Conservation (phyloP, 2,329 filamentous ascomycete species). For the Ophiostoma ips region DNA sequence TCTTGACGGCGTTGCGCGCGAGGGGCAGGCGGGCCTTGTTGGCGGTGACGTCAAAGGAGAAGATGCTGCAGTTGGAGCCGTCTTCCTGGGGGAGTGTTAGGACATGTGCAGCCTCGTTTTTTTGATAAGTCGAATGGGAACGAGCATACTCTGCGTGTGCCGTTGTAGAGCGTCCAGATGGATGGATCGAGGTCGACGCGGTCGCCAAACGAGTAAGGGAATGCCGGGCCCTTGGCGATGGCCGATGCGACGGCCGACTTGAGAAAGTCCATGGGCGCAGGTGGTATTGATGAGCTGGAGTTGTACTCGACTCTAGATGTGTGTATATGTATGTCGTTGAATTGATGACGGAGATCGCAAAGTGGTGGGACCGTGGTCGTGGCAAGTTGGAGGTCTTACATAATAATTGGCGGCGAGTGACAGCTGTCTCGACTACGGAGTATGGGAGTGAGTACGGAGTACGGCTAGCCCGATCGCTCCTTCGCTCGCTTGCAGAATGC, state of each 20-base stretch:
- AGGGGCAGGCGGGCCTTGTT: conserved; percentile 73
- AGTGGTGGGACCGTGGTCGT: no score
- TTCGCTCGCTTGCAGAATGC: no score
- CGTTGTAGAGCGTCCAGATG: conserved; percentile 94
- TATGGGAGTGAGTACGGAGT: no score
- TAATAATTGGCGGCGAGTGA: no score
- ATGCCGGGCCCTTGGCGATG: conserved; percentile 86
- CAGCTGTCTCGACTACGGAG: no score
- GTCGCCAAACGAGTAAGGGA: conserved; percentile 87
- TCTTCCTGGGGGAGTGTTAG: conserved; percentile 54
- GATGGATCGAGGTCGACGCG: conserved; percentile 83
- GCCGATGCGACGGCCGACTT: conserved; percentile 95
- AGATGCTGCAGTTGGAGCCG: conserved; percentile 86
- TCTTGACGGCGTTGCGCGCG: conserved; percentile 86
- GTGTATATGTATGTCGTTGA: background rate
- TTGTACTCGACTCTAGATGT: no score
- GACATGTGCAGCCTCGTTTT: background rate
- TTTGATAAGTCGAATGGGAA: background rate
- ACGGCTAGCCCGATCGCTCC: no score
- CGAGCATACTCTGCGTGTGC: conserved; percentile 62
- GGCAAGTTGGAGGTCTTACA: no score
- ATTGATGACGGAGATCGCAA: background rate
- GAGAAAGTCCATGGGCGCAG: conserved; percentile 71
- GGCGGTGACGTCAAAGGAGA: conserved; percentile 78
- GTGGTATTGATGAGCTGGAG: background rate